phyloP scores from a whole-genome alignment of 2,329 filamentous ascomycete genomes.

The Pseudofabraea citricarpa region DNA sequence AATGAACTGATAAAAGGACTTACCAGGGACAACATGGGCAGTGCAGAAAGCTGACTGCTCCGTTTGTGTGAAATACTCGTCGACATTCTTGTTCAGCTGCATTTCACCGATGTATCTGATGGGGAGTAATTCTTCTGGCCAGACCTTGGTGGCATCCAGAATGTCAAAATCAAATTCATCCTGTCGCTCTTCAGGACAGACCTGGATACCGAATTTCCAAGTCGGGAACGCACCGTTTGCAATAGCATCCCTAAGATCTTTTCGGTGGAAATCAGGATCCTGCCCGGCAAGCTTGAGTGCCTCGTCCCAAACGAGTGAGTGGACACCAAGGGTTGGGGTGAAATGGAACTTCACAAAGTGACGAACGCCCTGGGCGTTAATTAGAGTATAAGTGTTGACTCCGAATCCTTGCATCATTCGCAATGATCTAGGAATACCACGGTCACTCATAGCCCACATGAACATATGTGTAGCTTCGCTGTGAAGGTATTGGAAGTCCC shows the following conservation, averaged over 20 bases:
- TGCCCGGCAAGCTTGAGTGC: constrained; percentile 69
- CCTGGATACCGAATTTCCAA: constrained; percentile 81
- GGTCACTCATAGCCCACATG: constrained; percentile 75
- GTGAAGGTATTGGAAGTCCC: constrained; percentile 67
- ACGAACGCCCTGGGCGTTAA: constrained; percentile 63
- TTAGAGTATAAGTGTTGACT: constrained; percentile 72
- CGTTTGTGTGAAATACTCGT: constrained; percentile 78
- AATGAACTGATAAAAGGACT: constrained; percentile 46
- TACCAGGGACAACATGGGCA: constrained; percentile 71
- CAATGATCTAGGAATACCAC: constrained; percentile 67
- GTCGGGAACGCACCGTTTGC: constrained; percentile 65
- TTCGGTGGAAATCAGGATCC: constrained; percentile 78
- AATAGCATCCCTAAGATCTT: constrained; percentile 72
- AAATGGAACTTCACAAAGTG: constrained; percentile 76
- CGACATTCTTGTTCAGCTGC: constrained; percentile 73
- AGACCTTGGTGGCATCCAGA: constrained; percentile 79
- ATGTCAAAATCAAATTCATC: constrained; percentile 83
- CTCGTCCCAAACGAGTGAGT: constrained; percentile 73
- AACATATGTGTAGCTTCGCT: constrained; percentile 74
- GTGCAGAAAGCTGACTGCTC: constrained; percentile 85
- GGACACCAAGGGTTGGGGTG: constrained; percentile 67
- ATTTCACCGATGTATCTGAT: constrained; percentile 75
- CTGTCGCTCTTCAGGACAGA: constrained; percentile 65
- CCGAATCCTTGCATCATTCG: constrained; percentile 87
- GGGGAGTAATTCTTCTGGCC: constrained; percentile 74